Conservation (phyloP, 2,329 filamentous ascomycete species). For the Pseudocercospora cruenta region DNA sequence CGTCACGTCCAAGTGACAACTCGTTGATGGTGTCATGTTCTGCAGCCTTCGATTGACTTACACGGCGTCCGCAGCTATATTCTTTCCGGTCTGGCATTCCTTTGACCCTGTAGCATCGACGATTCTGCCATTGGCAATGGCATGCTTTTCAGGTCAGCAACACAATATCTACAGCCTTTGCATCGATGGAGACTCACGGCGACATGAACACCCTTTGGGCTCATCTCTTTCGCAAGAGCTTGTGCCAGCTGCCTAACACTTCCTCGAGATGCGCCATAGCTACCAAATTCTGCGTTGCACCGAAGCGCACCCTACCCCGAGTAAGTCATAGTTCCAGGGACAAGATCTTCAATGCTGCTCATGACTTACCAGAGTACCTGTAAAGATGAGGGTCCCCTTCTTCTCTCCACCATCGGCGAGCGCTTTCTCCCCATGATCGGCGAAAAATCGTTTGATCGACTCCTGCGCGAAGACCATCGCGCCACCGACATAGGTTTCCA, state of each 20-base stretch:
- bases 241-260: constrained; percentile 60
- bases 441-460: constrained; percentile 55
- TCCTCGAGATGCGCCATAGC: constrained; percentile 59
- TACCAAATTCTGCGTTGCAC: constrained; percentile 58
- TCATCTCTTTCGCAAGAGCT: constrained; percentile 60
- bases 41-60: constrained; percentile 54
- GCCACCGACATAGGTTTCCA: constrained; percentile 59
- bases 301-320: constrained; percentile 41
- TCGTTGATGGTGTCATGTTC: constrained; percentile 46
- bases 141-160: constrained; percentile 43
- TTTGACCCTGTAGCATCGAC: constrained; percentile 53
- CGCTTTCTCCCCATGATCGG: constrained; percentile 54
- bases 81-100: constrained; percentile 55
- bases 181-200: constrained; percentile 35
- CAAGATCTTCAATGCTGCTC: not conserved
- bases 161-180: not conserved
- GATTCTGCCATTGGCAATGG: constrained; percentile 61
- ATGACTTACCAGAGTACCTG: constrained; percentile 48
- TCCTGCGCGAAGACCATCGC: constrained; percentile 61
- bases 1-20: not conserved
- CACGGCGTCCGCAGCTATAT: constrained; percentile 62
- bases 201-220: constrained; percentile 60
- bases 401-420: constrained; percentile 54
- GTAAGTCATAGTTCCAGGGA: not conserved
- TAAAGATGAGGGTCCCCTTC: constrained; percentile 63